phyloP scores from a whole-genome alignment of 2,329 filamentous ascomycete genomes.

The Ceratocystiopsis sp. region DNA sequence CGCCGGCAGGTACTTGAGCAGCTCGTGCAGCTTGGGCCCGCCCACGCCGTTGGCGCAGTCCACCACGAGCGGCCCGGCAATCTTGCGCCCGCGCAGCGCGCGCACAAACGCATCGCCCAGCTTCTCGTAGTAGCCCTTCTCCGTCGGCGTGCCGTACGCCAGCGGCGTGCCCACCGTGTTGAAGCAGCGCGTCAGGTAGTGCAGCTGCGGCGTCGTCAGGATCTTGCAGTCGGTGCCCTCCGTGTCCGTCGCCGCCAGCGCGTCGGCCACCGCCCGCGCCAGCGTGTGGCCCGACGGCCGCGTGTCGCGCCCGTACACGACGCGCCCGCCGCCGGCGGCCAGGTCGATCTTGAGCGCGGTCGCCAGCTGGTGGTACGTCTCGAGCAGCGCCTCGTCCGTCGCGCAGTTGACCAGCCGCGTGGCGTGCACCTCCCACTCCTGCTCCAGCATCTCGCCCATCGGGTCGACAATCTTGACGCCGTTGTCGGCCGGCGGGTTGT shows the following conservation, averaged over 20 bases:
- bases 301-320: slow-evolving; percentile 85
- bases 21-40: slow-evolving; percentile 72
- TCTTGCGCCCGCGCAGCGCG: slow-evolving; percentile 61
- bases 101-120: slow-evolving; percentile 68
- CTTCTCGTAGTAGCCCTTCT: slow-evolving; percentile 92
- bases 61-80: slow-evolving; percentile 60
- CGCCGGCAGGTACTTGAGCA: slow-evolving; percentile 66
- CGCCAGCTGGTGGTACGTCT: slow-evolving; percentile 61
- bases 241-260: slow-evolving; percentile 57
- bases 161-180: slow-evolving; percentile 82
- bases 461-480: slow-evolving; percentile 94
- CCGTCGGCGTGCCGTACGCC: slow-evolving; percentile 75
- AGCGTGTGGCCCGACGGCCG: slow-evolving; percentile 79
- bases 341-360: slow-evolving; percentile 61
- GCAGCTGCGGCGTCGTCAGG: slow-evolving; percentile 91
- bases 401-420: slow-evolving; percentile 78
- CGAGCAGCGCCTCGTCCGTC: slow-evolving; percentile 55
- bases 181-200: slow-evolving; percentile 87
- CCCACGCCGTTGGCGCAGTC: slow-evolving; percentile 97
- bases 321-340: slow-evolving; percentile 46
- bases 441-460: slow-evolving; percentile 94
- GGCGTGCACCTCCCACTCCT: slow-evolving; percentile 82
- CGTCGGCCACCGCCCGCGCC: slow-evolving; percentile 60
- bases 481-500: slow-evolving; percentile 81
- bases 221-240: slow-evolving; percentile 75